These are phyloP conservation scores for Ambrosiella xylebori DNA, from an alignment of 2,329 filamentous ascomycete genomes.

Conservation along the genomic window DNA sequence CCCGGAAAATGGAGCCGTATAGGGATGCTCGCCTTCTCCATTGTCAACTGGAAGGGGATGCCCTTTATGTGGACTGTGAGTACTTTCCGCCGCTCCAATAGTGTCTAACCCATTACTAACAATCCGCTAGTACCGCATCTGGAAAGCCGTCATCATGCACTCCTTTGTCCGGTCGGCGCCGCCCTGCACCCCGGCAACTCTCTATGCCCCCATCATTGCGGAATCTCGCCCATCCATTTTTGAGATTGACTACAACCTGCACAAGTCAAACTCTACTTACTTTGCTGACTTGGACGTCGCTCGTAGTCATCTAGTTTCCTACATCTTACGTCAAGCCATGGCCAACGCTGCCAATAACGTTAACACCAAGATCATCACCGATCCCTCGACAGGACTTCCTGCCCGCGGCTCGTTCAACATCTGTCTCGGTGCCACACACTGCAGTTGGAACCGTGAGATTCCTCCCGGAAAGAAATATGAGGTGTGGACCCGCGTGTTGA, in stretches of 20 bases:
- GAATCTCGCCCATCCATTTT: slow-evolving; percentile 49
- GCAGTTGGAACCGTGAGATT: slow-evolving; percentile 59
- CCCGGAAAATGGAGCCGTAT: slow-evolving; percentile 37
- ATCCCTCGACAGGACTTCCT: slow-evolving; percentile 30
- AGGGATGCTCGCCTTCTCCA: slow-evolving; percentile 34
- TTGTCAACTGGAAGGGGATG: slow-evolving; percentile 56
- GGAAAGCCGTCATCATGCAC: slow-evolving; percentile 39
- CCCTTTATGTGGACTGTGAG: slow-evolving; percentile 62
- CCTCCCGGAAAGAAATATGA: slow-evolving; percentile 52
- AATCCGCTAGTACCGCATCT: slow-evolving; percentile 34
- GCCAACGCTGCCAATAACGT: slow-evolving; percentile 32
- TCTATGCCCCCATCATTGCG: slow-evolving; percentile 57
- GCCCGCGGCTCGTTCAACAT: slow-evolving; percentile 40
- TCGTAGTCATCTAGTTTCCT: slow-evolving; percentile 62
- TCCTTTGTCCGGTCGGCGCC: slow-evolving; percentile 31
- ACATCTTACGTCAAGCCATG: slow-evolving; percentile 44
- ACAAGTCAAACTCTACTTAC: slow-evolving; percentile 74
- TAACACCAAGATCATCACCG: slow-evolving; percentile 31
- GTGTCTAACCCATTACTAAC: background rate
- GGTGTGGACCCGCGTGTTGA: slow-evolving; percentile 52
- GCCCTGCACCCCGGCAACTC: slow-evolving; percentile 38
- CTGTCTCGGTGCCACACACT: slow-evolving; percentile 55
- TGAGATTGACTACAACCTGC: slow-evolving; percentile 75
- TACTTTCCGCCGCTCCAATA: slow-evolving; percentile 8
- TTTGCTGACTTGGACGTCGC: slow-evolving; percentile 73